Conservation (phyloP, 306 rosid species). For the Comarum palustre region DNA sequence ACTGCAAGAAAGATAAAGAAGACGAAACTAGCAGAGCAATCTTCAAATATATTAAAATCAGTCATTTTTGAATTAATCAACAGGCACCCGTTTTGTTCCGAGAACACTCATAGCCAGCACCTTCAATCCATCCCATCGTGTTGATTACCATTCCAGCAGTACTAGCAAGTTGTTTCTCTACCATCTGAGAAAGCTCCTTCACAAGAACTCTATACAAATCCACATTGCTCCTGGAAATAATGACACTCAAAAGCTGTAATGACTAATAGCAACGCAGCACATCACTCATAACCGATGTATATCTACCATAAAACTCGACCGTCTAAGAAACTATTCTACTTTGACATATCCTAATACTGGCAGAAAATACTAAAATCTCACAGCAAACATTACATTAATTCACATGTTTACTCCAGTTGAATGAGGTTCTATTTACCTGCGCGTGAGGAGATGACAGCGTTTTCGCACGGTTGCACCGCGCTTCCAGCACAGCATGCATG, state of each 20-base stretch:
- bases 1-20: constrained; percentile 47
- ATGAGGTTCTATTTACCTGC: too few relatives aligned
- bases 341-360: background rate
- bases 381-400: constrained; percentile 2
- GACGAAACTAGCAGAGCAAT: constrained; percentile 9
- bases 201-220: constrained; percentile 85
- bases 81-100: background rate
- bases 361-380: background rate
- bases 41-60: constrained; percentile 5
- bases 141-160: constrained; percentile 93
- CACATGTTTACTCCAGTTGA: too few relatives aligned
- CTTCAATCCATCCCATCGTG: constrained; percentile 99
- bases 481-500: constrained; percentile 86
- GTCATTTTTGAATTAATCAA: constrained; percentile 1
- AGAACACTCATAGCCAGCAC: constrained; percentile 73
- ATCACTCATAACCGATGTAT: constrained; percentile 13
- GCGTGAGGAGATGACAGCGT: constrained; percentile 55
- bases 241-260: constrained; percentile 1
- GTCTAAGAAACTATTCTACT: background rate
- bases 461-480: constrained; percentile 76
- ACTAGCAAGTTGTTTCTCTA: constrained; percentile 80
- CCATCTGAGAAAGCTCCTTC: constrained; percentile 79
- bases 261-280: constrained; percentile 6
- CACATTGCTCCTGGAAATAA: constrained; percentile 58
- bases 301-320: background rate